Base-by-base conservation (phyloP, 2,329 filamentous ascomycete species). In the Trichoderma koningii region DNA sequence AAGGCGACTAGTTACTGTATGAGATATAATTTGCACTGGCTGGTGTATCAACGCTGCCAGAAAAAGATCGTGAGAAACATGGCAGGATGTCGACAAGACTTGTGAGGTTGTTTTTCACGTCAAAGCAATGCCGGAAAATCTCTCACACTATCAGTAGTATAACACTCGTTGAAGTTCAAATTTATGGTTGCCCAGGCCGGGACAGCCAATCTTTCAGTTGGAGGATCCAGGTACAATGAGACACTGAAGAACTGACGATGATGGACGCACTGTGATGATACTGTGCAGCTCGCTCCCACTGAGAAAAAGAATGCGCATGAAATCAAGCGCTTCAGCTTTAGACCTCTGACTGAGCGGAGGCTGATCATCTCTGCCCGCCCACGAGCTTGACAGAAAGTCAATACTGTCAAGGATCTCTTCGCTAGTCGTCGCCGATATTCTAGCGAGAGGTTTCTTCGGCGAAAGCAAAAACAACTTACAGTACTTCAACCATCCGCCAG, bases 1-100 rank as follows among this genome's bases (percentile, higher is more conserved):
- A 77, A 76, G 21, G 51, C 3, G 7, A 9, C 30, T 34, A 34
- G 30, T 45, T 26, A 41, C 15, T 3, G 10, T 45, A 7, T 28
- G 6, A 14, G 21, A 17, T 17, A 15, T 1, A 28, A 17, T 23
- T 30, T 6, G 17, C 30, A 55, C 61, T 55, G 61, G n/a, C 10
- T 14, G n/a, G 10, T 34, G 30, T 10, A 12, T 12, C 21, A 23
- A 23, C 21, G 34, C 10, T 38, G 34, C 21, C 14, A 38, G 34
- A 2, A 14, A 14, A 14, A 38, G 34, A 38, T 38, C 34, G 34
- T 38, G 34, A 14, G 34, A 5, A 3, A 14, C 2, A 38, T 38
- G 12, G 34, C 1, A 38, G 34, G 34, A 12, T 14, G 9, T 38
- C 21, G 3, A 23, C 21, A 23, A 23, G 21, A 23, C 21, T 23